Conservation (phyloP, 768 basidiomycete species). For the Dacryopinax spathularia region DNA sequence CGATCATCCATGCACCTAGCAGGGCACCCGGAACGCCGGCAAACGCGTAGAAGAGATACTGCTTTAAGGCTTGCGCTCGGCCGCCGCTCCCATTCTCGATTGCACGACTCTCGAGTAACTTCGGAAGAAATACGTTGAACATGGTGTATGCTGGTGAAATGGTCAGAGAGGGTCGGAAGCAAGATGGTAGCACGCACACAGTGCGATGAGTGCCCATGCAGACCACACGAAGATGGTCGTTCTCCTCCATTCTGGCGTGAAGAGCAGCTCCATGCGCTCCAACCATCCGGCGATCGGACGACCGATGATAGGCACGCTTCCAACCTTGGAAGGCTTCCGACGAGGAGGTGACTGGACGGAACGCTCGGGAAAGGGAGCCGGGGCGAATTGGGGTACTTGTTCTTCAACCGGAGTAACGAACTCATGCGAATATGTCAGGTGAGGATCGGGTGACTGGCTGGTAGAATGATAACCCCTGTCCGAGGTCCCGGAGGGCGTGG, state of each 20-base stretch:
- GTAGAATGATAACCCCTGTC: conserved; percentile 5
- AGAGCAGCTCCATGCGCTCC: conserved; percentile 51
- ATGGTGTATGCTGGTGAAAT: conserved; percentile 60
- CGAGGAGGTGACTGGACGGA: conserved; percentile 27
- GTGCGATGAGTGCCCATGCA: conserved; percentile 59
- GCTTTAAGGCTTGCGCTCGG: conserved; percentile 50
- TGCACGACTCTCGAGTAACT: conserved; percentile 53
- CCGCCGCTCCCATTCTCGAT: conserved; percentile 13
- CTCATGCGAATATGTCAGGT: conserved; percentile 12
- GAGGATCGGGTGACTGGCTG: background rate
- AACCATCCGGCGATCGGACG: conserved; percentile 55
- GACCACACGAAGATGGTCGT: conserved; percentile 72
- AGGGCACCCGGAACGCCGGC: conserved; percentile 76
- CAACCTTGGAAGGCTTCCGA: conserved; percentile 10
- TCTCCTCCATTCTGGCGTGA: conserved; percentile 58
- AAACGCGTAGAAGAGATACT: conserved; percentile 72
- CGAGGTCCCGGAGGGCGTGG: background rate
- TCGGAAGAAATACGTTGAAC: conserved; percentile 87
- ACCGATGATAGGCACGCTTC: conserved; percentile 21
- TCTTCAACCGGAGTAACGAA: conserved; percentile 18
- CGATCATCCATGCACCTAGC: conserved; percentile 78
- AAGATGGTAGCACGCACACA: conserved; percentile 37
- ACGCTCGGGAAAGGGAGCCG: background rate
- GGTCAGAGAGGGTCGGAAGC: background rate
- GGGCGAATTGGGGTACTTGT: background rate